Base-by-base conservation (phyloP, 768 basidiomycete genomes). In the Sarcodon sp. region DNA sequence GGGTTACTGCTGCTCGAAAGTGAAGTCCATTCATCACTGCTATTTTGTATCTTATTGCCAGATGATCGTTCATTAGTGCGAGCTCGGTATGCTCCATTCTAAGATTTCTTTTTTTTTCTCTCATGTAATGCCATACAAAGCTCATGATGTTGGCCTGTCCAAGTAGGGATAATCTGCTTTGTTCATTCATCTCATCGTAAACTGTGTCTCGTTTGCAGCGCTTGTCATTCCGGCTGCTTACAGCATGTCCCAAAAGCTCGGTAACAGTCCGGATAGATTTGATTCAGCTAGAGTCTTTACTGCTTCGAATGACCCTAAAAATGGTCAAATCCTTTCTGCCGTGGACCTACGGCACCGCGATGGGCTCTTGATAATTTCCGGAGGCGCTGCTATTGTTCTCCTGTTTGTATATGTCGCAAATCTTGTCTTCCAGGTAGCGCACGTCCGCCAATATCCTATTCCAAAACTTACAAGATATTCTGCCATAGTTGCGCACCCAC, bases 171-270 rank as follows among this genome's bases (percentile, higher is more conserved):
- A 21, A 33, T 36, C 50, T 11, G 21, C 21, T 45, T n/a, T 35
- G 34, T 8, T 15, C 13, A 11, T 13, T 21, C 12, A 2, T 13
- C 21, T 27, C 16, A 13, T n/a, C 31, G 21, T 34, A 0, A 27
- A 11, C 36, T 43, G 33, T 51, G 18, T 15, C 15, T 41, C n/a
- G 37, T 38, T 46, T 45, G 50, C 41, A 72, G 84, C 89, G 36
- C 76, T 96, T 35, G 81, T 94, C 55, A 87, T 94, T 50, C 91
- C 91, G 33, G 91, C 92, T 35, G 91, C 91, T 3, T 94, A 88
- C 55, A 70, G 77, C 53, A 74, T 69, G 56, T 69, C 78, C 18
- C 57, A 65, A 35, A 49, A 53, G 12, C 47, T 54, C 47, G 36
- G n/a, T 11, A 49, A 48, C 6, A 49, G 54, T 12, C 41, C 50